These are phyloP conservation scores for Sanchytrium tribonematis DNA, from an alignment of 371 early-diverging fungal species.

Conservation along the genomic window DNA sequence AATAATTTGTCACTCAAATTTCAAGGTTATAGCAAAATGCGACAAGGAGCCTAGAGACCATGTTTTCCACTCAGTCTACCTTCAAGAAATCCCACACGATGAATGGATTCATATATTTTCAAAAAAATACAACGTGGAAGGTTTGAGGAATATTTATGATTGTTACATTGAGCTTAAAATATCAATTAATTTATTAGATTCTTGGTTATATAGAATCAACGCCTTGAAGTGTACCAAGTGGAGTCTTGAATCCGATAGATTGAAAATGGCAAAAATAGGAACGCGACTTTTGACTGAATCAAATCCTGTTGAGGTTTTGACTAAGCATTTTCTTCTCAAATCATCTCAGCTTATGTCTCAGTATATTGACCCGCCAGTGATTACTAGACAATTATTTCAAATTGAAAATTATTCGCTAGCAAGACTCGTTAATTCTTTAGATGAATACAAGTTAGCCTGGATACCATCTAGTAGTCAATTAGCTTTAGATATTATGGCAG, in stretches of 20 bases:
- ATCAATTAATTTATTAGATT: neutral
- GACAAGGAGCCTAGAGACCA: neutral
- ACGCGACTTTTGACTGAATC: neutral
- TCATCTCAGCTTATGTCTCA: neutral
- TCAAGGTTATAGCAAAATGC: neutral
- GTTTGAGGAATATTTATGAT: neutral
- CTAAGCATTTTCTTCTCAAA: neutral
- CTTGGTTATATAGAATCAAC: neutral
- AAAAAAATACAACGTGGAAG: neutral
- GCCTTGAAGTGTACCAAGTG: neutral
- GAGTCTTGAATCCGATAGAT: neutral
- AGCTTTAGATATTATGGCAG: neutral
- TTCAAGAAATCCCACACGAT: neutral
- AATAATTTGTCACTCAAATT: neutral
- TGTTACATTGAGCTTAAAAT: neutral
- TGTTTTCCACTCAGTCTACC: neutral
- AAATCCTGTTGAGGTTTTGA: neutral
- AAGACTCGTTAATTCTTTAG: neutral
- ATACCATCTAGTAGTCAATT: neutral
- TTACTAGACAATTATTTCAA: neutral
- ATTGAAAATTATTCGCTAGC: neutral
- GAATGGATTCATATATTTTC: neutral
- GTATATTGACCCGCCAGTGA: neutral
- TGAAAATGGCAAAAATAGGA: neutral
- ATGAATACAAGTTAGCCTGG: neutral